These are phyloP conservation scores for Luffa acutangula DNA, from an alignment of 306 rosid genomes.

Conservation along the genomic window DNA sequence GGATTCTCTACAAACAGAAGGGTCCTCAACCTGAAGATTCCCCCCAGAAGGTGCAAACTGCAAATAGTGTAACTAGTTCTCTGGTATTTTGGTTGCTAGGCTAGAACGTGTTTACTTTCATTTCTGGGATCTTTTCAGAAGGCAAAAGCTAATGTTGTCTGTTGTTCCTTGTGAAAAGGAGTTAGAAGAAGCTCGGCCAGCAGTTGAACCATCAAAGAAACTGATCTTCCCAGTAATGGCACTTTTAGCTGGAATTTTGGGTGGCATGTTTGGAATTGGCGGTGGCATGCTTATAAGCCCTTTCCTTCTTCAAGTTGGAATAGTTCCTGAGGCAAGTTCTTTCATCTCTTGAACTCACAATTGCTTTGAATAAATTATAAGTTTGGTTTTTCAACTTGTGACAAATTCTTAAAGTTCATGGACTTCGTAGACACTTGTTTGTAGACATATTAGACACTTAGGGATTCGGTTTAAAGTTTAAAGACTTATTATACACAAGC, in stretches of 20 bases:
- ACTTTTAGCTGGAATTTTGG: slow-evolving; percentile 58
- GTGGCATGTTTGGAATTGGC: slow-evolving; percentile 88
- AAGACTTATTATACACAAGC: too few species aligned
- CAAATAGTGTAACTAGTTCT: background rate
- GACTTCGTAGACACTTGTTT: background rate
- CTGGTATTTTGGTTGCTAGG: background rate
- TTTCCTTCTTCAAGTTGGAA: slow-evolving; percentile 74
- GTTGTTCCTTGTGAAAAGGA: slow-evolving; percentile 23
- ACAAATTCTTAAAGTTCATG: background rate
- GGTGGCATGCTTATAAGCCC: slow-evolving; percentile 97
- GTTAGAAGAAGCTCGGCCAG: slow-evolving; percentile 4
- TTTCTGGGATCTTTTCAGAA: background rate
- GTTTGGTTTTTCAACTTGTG: background rate
- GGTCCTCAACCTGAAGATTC: slow-evolving; percentile 28
- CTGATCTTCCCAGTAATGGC: slow-evolving; percentile 69
- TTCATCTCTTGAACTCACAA: background rate
- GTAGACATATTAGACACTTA: background rate
- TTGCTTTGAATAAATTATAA: background rate
- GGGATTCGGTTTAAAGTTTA: too few species aligned
- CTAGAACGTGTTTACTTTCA: background rate
- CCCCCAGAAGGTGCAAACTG: slow-evolving; percentile 28
- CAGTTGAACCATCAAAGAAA: slow-evolving; percentile 26
- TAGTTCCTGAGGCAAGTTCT: slow-evolving; percentile 55
- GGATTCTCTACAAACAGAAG: slow-evolving; percentile 47
- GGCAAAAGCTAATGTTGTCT: background rate